Percentiles rank a stretch among this genome's conserved stretches.
Evolutionary conservation across 2,329 filamentous ascomycete genomes (phyloP).

Genomic region (Aspergillus texensis): DNA sequence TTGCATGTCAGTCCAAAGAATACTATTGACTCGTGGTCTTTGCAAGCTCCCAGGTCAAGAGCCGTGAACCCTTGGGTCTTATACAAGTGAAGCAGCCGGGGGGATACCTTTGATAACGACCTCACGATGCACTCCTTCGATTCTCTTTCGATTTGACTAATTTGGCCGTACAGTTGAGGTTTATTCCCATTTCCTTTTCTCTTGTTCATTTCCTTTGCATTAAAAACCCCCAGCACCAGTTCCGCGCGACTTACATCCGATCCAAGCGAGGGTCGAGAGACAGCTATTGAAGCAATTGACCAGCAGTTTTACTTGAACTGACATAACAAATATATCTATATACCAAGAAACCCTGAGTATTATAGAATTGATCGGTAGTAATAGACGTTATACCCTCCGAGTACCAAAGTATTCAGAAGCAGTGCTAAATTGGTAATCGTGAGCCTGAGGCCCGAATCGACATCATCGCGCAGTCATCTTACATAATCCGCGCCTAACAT

Average conservation of each 20-base stretch:
- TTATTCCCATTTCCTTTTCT: not conserved
- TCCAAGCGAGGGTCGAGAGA: not conserved
- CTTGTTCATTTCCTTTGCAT: not conserved
- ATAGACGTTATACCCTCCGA: not conserved
- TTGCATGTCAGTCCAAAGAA: conserved; percentile 5
- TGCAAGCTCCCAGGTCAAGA: conserved; percentile 1
- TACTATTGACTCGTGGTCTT: conserved; percentile 1
- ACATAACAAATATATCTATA: not conserved
- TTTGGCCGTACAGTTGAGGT: not conserved
- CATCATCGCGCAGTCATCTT: not conserved
- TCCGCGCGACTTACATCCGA: not conserved
- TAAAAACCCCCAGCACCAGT: not conserved
- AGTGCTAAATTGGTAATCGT: not conserved
- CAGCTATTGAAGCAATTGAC: not conserved
- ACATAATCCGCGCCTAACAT: conserved; percentile 13
- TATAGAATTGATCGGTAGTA: not conserved
- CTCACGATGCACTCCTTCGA: conserved; percentile 3
- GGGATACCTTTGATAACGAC: conserved; percentile 1
- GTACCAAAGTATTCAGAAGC: not conserved
- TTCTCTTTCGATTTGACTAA: conserved; percentile 3
- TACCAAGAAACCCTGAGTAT: not conserved
- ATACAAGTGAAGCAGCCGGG: not conserved
- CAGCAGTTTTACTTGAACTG: not conserved
- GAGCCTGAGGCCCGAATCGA: not conserved
- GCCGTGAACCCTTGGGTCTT: not conserved